Conservation (phyloP, 805 yeast genomes). For the Clavispora fructus region DNA sequence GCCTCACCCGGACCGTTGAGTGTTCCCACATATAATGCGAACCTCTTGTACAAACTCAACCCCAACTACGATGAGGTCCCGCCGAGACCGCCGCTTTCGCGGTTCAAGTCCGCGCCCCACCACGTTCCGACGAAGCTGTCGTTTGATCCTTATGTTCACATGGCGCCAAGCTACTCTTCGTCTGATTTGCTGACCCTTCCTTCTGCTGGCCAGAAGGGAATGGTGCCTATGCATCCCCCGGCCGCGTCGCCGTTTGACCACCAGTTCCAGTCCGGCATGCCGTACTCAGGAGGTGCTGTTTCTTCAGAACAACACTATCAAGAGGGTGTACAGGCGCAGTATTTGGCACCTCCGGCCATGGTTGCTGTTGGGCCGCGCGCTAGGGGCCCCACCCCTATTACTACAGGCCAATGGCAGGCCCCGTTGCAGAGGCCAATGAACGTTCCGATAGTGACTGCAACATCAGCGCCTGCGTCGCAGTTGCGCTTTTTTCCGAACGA, state of each 20-base stretch:
- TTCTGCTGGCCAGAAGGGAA: conserved; percentile 15
- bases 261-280: not conserved
- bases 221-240: not conserved
- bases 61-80: conserved; percentile 1
- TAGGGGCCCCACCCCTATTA: no score
- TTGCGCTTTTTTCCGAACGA: conserved; percentile 6
- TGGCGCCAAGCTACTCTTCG: not conserved
- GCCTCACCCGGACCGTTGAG: conserved; percentile 23
- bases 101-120: not conserved
- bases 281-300: not conserved
- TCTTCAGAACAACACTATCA: not conserved
- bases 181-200: conserved; percentile 2
- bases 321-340: not conserved
- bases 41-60: conserved; percentile 7
- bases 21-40: conserved; percentile 33
- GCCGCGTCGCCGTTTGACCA: not conserved
- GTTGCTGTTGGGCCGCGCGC: not conserved
- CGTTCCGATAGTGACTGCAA: not conserved
- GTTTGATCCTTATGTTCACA: not conserved
- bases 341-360: not conserved
- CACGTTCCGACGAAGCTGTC: not conserved
- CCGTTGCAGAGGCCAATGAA: not conserved
- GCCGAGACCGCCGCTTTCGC: not conserved
- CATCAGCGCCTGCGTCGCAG: conserved; percentile 21
- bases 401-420: not conserved